These are phyloP conservation scores for Nannizzia gypsea DNA, from an alignment of 2,329 filamentous ascomycete genomes.

Conservation along the genomic window DNA sequence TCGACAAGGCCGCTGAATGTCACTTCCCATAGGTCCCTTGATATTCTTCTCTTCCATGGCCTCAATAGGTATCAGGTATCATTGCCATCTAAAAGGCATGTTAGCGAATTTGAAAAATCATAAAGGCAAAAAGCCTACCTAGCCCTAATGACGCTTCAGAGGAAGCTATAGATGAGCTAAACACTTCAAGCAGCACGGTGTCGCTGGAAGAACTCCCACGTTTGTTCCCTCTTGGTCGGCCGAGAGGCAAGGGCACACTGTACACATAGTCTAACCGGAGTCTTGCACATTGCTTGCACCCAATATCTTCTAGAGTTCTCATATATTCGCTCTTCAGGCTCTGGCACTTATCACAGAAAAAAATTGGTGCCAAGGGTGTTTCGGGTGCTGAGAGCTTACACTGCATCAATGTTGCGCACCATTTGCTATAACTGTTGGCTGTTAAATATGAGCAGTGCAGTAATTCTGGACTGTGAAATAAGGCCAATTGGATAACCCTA, in stretches of 20 bases:
- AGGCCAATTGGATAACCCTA: not conserved
- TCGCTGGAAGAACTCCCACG: not conserved
- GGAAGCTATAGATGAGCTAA: not conserved
- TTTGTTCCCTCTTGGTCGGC: not conserved
- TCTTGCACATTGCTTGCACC: slow-evolving; percentile 1
- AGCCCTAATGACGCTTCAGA: not conserved
- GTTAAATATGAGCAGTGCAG: not conserved
- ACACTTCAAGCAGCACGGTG: not conserved
- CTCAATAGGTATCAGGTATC: no score
- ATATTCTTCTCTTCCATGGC: not conserved
- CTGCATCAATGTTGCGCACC: not conserved
- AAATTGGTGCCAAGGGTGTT: not conserved
- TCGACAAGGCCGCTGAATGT: not conserved
- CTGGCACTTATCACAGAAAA: slow-evolving; percentile 1
- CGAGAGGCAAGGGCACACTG: not conserved
- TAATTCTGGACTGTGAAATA: not conserved
- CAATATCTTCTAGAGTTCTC: not conserved
- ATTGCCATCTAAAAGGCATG: not conserved
- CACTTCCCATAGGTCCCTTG: not conserved
- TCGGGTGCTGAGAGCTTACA: not conserved
- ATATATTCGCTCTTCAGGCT: slow-evolving; percentile 1
- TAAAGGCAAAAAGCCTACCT: not conserved
- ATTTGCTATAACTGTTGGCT: not conserved
- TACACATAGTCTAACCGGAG: not conserved
- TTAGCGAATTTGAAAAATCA: not conserved